Evolutionary conservation across 495 filamentous ascomycete species (phyloP), one percentile per base, ranked within the genome.

Genomic region (Penicillium canariense): DNA sequence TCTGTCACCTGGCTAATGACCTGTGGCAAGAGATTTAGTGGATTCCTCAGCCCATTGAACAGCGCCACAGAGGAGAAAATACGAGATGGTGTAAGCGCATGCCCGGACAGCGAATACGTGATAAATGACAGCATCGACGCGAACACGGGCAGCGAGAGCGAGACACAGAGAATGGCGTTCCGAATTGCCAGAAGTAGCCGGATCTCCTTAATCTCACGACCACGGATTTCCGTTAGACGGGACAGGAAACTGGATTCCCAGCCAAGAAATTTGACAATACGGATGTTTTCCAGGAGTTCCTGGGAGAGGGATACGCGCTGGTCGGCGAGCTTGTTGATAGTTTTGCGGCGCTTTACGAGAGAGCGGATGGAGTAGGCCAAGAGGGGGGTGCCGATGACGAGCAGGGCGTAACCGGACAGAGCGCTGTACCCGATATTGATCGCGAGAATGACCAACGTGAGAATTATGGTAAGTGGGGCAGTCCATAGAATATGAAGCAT

Each of bases 191-290:
- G 74, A 17, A 97, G 68, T 12, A 90, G 72, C 61, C 94, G 91
- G 47, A 96, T 90, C 4, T 84, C 80, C 12, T 74, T 68, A 60
- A 97, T 89, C 65, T 97, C 93, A 36, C 77, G 77, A 23, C 73
- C 74, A 39, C 93, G 83, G 48, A 93, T 87, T 15, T 84, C 77
- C 44, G 80, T 77, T 8, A 97, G 76, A n/a, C 91, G 83, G n/a
- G 79, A 74, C 4, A 96, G 74, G 67, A 97, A 97, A 39, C 86
- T 84, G 30, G 78, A 84, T 62, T 97, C 93, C 93, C 93, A 97
- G 7, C 89, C 93, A 65, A 96, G 96, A 70, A 82, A 96, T 68
- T 97, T 97, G 67, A 97, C 91, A 61, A 97, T 96, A n/a, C 91
- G 82, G 40, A 96, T 91, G 1, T 87, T 87, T 54, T 91, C 86